Evolutionary conservation across 257 asterid genomes (phyloP).

Genomic region (Przewalskia tangutica): DNA sequence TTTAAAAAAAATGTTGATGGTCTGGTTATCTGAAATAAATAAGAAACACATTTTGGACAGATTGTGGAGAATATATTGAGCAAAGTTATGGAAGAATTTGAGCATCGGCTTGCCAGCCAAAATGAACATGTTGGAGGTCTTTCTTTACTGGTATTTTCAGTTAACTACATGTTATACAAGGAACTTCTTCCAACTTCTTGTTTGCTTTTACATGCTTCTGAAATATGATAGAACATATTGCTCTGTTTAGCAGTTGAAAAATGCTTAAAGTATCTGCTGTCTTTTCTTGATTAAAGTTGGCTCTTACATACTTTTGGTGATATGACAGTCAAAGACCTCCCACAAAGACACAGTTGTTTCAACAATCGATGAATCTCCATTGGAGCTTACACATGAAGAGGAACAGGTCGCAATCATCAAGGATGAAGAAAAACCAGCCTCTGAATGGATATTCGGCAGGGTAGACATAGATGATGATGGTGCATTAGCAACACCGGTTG

Average conservation of each 20-base stretch:
- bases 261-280: background rate
- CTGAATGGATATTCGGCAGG: background rate
- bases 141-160: background rate
- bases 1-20: background rate
- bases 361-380: conserved; percentile 10
- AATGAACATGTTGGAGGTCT: conserved; percentile 38
- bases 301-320: background rate
- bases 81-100: conserved; percentile 70
- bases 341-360: conserved; percentile 11
- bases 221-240: background rate
- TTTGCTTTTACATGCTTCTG: background rate
- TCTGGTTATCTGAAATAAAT: conserved; percentile 7
- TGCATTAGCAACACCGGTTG: conserved; percentile 9
- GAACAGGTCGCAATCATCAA: conserved; percentile 20
- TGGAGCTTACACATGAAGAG: conserved; percentile 11
- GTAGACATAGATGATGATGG: conserved; percentile 13
- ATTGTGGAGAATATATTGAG: conserved; percentile 64
- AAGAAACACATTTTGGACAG: conserved; percentile 29
- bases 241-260: background rate
- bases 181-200: background rate
- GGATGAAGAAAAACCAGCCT: conserved; percentile 17
- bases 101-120: conserved; percentile 35
- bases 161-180: background rate
- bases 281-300: background rate
- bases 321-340: conserved; percentile 21